Evolutionary conservation across 305 asterid species (phyloP).

Genomic region (Plantago coronopus): DNA sequence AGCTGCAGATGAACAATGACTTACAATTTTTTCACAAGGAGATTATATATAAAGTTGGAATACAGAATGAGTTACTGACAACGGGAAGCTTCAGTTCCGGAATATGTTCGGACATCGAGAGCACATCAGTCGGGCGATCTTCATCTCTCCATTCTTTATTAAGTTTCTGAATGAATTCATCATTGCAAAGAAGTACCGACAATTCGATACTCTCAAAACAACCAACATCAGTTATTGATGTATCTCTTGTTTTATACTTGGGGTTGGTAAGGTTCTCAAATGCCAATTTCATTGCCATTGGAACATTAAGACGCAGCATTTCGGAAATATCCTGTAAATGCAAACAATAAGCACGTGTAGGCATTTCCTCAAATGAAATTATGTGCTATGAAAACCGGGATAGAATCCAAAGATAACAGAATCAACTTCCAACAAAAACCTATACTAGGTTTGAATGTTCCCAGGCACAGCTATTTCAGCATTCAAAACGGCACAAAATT

Average conservation of each 20-base stretch:
- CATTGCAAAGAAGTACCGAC: conserved; percentile 91
- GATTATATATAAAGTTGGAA: conserved; percentile 10
- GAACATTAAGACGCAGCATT: conserved; percentile 86
- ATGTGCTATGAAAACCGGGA: background rate
- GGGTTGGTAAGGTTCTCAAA: conserved; percentile 57
- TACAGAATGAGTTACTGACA: conserved; percentile 42
- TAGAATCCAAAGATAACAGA: background rate
- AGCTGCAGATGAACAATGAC: conserved; percentile 52
- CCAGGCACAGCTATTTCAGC: too few relatives aligned
- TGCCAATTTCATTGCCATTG: conserved; percentile 86
- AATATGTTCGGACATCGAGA: conserved; percentile 93
- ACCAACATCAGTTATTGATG: conserved; percentile 53
- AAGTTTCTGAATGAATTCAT: conserved; percentile 70
- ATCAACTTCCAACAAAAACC: conserved; percentile 4
- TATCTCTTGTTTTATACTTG: conserved; percentile 65
- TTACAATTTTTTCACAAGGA: conserved; percentile 24
- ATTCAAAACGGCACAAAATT: background rate
- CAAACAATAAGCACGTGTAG: conserved; percentile 9
- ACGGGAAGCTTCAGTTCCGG: conserved; percentile 87
- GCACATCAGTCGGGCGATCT: conserved; percentile 92
- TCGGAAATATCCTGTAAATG: conserved; percentile 69
- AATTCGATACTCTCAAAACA: conserved; percentile 76
- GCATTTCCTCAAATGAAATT: conserved; percentile 8
- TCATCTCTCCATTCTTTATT: conserved; percentile 96
- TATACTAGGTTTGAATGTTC: too few relatives aligned